phyloP scores from a whole-genome alignment of 768 basidiomycete genomes.

The Mycena latifolia region DNA sequence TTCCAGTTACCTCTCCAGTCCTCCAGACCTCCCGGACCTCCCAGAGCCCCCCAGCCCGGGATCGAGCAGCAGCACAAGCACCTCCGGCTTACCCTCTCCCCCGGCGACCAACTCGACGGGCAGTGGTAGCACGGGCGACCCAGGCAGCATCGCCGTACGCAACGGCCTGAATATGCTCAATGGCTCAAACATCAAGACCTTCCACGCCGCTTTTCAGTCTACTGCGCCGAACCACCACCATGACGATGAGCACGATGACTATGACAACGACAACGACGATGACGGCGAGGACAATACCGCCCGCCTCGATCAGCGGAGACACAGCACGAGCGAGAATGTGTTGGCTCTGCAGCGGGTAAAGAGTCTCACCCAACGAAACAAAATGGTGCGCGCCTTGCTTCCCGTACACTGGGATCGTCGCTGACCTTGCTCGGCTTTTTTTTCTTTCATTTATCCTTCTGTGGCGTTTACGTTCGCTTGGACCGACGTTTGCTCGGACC shows the following conservation, averaged over 20 bases:
- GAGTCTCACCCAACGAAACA: conserved; percentile 78
- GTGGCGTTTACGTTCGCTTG: conserved; percentile 12
- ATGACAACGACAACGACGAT: conserved; percentile 59
- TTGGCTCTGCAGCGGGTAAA: conserved; percentile 75
- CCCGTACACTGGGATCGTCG: conserved; percentile 33
- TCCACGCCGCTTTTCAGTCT: conserved; percentile 38
- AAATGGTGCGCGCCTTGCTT: conserved; percentile 65
- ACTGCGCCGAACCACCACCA: conserved; percentile 54
- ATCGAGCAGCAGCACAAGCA: conserved; percentile 55
- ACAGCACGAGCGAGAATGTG: conserved; percentile 63
- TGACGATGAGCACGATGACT: conserved; percentile 61
- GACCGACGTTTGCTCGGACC: too few species aligned
- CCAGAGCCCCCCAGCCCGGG: conserved; percentile 79
- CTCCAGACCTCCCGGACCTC: conserved; percentile 70
- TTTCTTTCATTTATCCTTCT: conserved; percentile 41
- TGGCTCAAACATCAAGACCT: conserved; percentile 52
- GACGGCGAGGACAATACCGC: conserved; percentile 77
- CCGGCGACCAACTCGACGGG: conserved; percentile 90
- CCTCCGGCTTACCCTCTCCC: conserved; percentile 84
- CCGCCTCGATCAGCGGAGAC: conserved; percentile 54
- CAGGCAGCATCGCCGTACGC: conserved; percentile 55
- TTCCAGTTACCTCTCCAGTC: conserved; percentile 48
- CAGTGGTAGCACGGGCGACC: conserved; percentile 81
- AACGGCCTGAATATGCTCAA: conserved; percentile 51
- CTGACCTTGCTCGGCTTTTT: conserved; percentile 42